These are phyloP conservation scores for Synchytrium microbalum DNA, from an alignment of 371 early-diverging fungal species.

Conservation along the genomic window DNA sequence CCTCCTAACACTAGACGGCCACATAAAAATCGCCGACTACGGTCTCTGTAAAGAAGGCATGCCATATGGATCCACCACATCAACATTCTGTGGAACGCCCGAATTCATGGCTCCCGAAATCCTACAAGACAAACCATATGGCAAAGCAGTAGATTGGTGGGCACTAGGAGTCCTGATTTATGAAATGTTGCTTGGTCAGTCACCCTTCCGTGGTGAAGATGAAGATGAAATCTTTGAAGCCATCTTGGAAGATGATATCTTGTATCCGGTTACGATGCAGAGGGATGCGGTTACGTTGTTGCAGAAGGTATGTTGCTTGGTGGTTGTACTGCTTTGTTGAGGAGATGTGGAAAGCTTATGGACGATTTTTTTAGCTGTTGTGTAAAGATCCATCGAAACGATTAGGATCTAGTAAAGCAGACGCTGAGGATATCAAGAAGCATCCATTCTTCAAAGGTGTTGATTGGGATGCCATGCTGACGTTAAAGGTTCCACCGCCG, in stretches of 20 bases:
- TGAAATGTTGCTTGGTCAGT: conserved; percentile 91
- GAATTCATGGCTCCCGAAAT: conserved; percentile 99
- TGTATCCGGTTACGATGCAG: conserved; percentile 83
- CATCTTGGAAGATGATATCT: conserved; percentile 84
- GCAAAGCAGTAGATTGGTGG: conserved; percentile 98
- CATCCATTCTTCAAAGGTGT: conserved; percentile 91
- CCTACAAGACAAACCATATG: conserved; percentile 83
- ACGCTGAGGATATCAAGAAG: conserved; percentile 82
- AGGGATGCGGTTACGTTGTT: conserved; percentile 80
- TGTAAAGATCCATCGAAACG: conserved; percentile 81
- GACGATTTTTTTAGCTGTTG: conserved; percentile 57
- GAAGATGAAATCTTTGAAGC: conserved; percentile 94
- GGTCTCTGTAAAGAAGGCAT: conserved; percentile 97
- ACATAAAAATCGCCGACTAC: conserved; percentile 98
- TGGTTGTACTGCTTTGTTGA: not conserved
- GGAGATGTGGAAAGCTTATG: conserved; percentile 2
- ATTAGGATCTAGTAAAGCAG: conserved; percentile 71
- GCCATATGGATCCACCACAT: conserved; percentile 76
- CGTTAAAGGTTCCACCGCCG: conserved; percentile 74
- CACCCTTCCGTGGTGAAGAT: conserved; percentile 90
- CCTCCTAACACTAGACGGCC: conserved; percentile 84
- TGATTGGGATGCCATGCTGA: conserved; percentile 85
- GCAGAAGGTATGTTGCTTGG: conserved; percentile 50
- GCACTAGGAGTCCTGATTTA: conserved; percentile 97
- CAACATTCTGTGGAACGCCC: conserved; percentile 98